Evolutionary conservation across 2,329 filamentous ascomycete species (phyloP).

Genomic region (Colletotrichum costaricense): DNA sequence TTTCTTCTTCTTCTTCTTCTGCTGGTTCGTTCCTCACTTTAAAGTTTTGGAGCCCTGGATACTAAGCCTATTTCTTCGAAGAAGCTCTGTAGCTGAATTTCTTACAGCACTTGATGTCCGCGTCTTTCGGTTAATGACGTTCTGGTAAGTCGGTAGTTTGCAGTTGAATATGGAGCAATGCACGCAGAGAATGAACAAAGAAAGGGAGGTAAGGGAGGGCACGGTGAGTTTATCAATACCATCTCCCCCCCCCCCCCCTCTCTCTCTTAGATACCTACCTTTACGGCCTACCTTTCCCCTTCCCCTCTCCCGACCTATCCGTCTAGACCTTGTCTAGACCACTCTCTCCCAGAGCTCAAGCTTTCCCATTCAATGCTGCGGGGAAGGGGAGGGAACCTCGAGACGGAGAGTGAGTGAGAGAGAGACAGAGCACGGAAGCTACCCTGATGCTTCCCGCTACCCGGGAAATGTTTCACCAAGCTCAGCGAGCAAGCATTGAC

Average conservation of each 20-base stretch:
- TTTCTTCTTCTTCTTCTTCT: not conserved
- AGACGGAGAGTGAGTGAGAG: not conserved
- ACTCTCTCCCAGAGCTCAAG: constrained; percentile 1
- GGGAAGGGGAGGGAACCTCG: not conserved
- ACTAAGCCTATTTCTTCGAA: not conserved
- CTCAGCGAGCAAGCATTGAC: constrained; percentile 1
- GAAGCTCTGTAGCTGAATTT: not conserved
- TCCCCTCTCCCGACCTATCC: not conserved
- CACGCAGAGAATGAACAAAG: not conserved
- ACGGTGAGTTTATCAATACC: constrained; percentile 21
- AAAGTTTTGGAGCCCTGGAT: not conserved
- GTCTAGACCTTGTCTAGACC: not conserved
- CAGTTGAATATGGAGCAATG: not conserved
- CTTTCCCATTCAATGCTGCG: constrained; percentile 14
- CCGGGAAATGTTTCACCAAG: constrained; percentile 21
- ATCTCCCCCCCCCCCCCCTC: not conserved
- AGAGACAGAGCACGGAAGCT: not conserved
- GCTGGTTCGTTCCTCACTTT: not conserved
- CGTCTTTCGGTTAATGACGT: not conserved
- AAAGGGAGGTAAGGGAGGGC: not conserved
- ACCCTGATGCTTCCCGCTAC: constrained; percentile 20
- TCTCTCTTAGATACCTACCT: not conserved
- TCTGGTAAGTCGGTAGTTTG: not conserved
- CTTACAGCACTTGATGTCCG: not conserved
- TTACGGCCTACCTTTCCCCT: not conserved